Evolutionary conservation across 306 rosid species (phyloP), one percentile per base, ranked within the genome.

Genomic region (Trifolium repens): DNA sequence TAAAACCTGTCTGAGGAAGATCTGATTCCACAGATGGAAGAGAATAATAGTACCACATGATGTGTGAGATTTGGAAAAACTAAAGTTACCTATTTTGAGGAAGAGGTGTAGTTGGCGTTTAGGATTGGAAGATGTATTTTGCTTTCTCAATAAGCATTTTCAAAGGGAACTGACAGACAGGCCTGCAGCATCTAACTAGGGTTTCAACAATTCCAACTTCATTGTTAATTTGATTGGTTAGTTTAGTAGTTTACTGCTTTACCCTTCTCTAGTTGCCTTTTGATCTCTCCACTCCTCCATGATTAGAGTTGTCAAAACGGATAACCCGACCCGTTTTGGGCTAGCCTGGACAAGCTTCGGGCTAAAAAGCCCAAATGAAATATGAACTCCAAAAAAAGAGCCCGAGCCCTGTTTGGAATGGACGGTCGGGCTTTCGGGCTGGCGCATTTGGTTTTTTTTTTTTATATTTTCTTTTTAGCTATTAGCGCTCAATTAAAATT

Each of bases 141-240:
- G 89, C 86, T 85, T 89, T 84, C 82, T 78, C 70, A 44, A 68
- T 83, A 80, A 84, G 81, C 79, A 62, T 63, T 79, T 83, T 79
- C 50, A 46, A 61, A 76, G 2, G 61, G 61, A 22, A 55, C 61
- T 55, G 61, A 55, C 61, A 55, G 61, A 55, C 27, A 55, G 15
- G 22, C 32, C 10, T 27, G 61, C 15, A 4, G 13, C 57, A 50
- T 24, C 34, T 1, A 55, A 55, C 61, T 55, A 55, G 86, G 89
- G 87, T 81, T 86, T 86, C 70, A 44, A 73, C 14, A 32, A 32
- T 82, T 3, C 52, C 49, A 49, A 72, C 26, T 68, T 67, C 24
- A 26, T 68, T 55, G 32, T 55, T 54, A 46, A 46, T 22, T 22
- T 55, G 7, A 55, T 55, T 55, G 61, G 61, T 55, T 55, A 19